Conservation (phyloP, 2,329 filamentous ascomycete species). For the Talaromyces sp. region DNA sequence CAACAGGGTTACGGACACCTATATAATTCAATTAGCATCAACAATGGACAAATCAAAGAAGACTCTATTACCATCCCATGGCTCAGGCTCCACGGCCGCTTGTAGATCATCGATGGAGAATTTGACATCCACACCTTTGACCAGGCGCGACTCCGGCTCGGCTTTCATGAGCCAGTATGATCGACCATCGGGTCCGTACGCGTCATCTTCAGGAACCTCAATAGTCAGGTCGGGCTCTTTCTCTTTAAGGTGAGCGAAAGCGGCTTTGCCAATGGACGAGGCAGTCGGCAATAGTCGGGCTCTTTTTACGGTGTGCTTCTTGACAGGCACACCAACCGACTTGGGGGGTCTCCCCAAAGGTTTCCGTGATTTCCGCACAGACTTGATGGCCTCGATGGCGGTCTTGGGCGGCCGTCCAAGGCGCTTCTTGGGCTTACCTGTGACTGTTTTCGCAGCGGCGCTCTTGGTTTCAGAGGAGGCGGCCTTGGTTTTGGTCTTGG, state of each 20-base stretch:
- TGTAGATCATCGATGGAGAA: slow-evolving; percentile 92
- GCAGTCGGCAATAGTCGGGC: neutral
- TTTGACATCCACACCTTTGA: slow-evolving; percentile 81
- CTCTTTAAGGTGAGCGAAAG: slow-evolving; percentile 7
- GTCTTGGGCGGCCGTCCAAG: slow-evolving; percentile 9
- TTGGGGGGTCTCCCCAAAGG: slow-evolving; percentile 18
- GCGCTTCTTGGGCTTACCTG: slow-evolving; percentile 11
- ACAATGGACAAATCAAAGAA: neutral
- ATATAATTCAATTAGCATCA: slow-evolving; percentile 15
- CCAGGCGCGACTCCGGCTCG: slow-evolving; percentile 78
- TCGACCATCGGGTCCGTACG: slow-evolving; percentile 21
- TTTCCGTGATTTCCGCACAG: slow-evolving; percentile 15
- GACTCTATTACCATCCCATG: slow-evolving; percentile 83
- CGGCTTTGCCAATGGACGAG: neutral
- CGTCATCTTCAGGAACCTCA: slow-evolving; percentile 10
- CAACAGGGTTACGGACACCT: slow-evolving; percentile 42
- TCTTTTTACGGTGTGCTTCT: slow-evolving; percentile 9
- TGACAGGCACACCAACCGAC: slow-evolving; percentile 9
- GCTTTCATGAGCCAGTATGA: slow-evolving; percentile 81
- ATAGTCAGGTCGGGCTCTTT: slow-evolving; percentile 15
- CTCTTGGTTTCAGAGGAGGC: neutral
- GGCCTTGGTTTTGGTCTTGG: neutral
- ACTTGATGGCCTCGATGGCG: slow-evolving; percentile 13
- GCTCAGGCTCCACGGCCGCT: slow-evolving; percentile 67
- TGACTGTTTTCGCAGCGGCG: neutral